phyloP scores from a whole-genome alignment of 768 basidiomycete species.

The Hericium coralloides region DNA sequence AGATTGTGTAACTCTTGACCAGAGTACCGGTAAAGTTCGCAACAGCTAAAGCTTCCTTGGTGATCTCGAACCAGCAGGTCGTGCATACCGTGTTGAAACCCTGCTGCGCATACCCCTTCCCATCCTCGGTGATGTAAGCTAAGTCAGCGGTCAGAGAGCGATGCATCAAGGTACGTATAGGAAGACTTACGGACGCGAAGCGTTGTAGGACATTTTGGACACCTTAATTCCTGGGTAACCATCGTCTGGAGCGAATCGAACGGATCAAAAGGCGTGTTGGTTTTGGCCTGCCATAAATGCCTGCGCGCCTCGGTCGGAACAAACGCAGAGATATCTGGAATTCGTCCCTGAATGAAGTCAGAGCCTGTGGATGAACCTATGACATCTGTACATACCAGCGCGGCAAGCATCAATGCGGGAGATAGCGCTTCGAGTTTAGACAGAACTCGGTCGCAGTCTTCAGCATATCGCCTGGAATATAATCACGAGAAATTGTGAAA shows the following conservation, averaged over 20 bases:
- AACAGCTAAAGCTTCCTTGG: constrained; percentile 30
- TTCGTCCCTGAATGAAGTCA: constrained; percentile 1
- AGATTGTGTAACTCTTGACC: not conserved
- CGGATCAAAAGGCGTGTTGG: constrained; percentile 22
- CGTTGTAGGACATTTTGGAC: constrained; percentile 24
- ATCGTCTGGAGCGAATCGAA: constrained; percentile 22
- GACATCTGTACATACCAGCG: constrained; percentile 5
- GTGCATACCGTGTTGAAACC: constrained; percentile 29
- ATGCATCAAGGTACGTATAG: no score
- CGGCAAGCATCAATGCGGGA: not conserved
- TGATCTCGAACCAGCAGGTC: constrained; percentile 30
- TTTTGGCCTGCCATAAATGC: constrained; percentile 8
- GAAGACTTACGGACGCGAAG: constrained; percentile 22
- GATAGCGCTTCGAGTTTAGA: not conserved
- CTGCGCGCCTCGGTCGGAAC: constrained; percentile 2
- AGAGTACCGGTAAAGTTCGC: constrained; percentile 35
- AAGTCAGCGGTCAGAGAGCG: not conserved
- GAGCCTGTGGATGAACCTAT: not conserved
- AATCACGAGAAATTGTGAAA: not conserved
- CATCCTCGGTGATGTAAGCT: constrained; percentile 32
- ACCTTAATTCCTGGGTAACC: constrained; percentile 20
- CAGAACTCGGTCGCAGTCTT: constrained; percentile 10
- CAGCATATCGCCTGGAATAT: constrained; percentile 12
- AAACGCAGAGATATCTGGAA: constrained; percentile 8
- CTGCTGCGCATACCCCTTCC: constrained; percentile 39